Evolutionary conservation across 2,329 filamentous ascomycete species (phyloP), one percentile per base, ranked within the genome.

Genomic region (Pezicula carpinea): DNA sequence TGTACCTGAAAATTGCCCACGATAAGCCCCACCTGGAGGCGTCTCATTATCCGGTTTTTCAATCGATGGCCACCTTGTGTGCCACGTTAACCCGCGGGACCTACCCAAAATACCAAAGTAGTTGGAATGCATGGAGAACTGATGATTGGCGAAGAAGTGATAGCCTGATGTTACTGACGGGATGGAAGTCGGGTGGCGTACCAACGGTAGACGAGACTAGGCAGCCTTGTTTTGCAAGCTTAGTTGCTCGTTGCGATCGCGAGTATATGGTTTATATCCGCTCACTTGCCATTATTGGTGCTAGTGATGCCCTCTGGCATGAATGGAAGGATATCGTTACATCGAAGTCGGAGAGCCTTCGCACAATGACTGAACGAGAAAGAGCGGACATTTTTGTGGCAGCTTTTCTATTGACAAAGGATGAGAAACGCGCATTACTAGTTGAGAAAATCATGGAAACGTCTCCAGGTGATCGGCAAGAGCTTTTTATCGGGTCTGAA

Each of bases 1-100:
- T 33, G 6, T 59, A 59, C 39, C 47, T 56, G 14, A 18, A 51
- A 13, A 46, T 52, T 6, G 19, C 36, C 2, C 42, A 22, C 5
- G 17, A 34, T 22, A 18, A 49, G 5, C 18, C 23, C 6, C 52
- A 53, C 40, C 14, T 5, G 3, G 22, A 33, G 6, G 26, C 43
- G 29, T 23, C 21, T 40, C 6, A 23, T 23, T 22, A 23, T 23
- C n/a, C 13, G 6, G 33, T 14, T 18, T 8, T 6, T 10, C 3
- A 3, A 13, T 23, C n/a, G 2, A 23, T 14, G n/a, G 11, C 5
- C 22, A 23, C 14, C n/a, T 15, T 40, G 18, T 19, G 22, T 13
- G 19, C n/a, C 6, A 11, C 26, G 26, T 10, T 29, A 29, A 11
- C 26, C 10, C 14, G 4, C 8, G 18, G 22, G 14, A n/a, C 21